Evolutionary conservation across 139 green algal species (phyloP).

Genomic region (Zygnema cylindricum): DNA sequence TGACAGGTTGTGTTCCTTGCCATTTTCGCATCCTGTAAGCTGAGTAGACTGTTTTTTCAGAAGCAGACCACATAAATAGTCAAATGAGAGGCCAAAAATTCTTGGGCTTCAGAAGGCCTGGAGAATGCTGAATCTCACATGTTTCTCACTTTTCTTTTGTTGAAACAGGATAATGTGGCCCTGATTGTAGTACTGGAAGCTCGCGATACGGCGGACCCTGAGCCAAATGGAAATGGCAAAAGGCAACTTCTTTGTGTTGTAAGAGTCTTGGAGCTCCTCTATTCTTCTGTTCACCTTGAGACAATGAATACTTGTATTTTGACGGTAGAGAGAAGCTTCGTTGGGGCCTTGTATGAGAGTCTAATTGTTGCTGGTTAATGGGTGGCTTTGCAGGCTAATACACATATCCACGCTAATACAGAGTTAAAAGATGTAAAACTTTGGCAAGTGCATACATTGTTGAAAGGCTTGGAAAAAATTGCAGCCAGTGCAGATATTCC

Average conservation of each 20-base stretch:
- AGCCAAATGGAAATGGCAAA: slow-evolving; percentile 39
- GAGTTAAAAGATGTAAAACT: slow-evolving; percentile 98
- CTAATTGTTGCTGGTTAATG: slow-evolving; percentile 16
- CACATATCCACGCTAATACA: slow-evolving; percentile 98
- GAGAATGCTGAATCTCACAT: no score
- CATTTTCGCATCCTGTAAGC: no score
- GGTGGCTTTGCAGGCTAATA: slow-evolving; percentile 82
- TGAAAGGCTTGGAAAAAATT: slow-evolving; percentile 99
- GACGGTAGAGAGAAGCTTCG: no score
- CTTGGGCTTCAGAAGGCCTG: no score
- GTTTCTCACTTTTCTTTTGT: no score
- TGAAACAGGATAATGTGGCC: slow-evolving; percentile 94
- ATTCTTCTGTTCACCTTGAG: no score
- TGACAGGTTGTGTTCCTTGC: no score
- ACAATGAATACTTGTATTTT: no score
- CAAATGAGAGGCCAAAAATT: no score
- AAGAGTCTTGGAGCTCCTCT: not conserved
- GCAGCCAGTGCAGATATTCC: slow-evolving; percentile 77
- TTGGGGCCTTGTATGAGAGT: no score
- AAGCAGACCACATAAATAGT: no score
- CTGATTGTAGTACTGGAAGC: slow-evolving; percentile 96
- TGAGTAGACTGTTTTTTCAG: no score
- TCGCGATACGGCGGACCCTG: slow-evolving; percentile 72
- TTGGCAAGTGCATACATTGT: slow-evolving; percentile 98
- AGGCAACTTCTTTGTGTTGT: slow-evolving; percentile 93